Evolutionary conservation across 2,329 filamentous ascomycete genomes (phyloP).

Genomic region (Cercospora janseana): DNA sequence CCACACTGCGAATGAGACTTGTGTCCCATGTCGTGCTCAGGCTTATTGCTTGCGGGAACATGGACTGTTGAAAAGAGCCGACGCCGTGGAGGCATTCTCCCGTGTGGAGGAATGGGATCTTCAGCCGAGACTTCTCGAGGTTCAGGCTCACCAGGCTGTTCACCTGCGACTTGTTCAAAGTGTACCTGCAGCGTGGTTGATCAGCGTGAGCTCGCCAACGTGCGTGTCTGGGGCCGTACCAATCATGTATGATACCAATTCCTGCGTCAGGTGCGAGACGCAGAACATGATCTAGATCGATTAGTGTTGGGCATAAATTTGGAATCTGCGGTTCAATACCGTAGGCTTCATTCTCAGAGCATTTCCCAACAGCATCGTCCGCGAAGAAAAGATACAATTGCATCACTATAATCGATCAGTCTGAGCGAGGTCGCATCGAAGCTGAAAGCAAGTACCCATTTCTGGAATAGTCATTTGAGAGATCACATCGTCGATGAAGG

Average conservation of each 20-base stretch:
- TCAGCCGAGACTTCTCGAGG: constrained; percentile 21
- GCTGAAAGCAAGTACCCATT: constrained; percentile 13
- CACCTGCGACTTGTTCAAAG: constrained; percentile 19
- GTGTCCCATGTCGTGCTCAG: constrained; percentile 20
- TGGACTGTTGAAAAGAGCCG: constrained; percentile 22
- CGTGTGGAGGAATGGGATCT: constrained; percentile 22
- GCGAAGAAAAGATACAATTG: constrained; percentile 26
- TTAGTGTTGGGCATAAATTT: not conserved
- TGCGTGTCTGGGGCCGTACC: not conserved
- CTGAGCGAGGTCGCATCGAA: not conserved
- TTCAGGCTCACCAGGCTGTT: constrained; percentile 17
- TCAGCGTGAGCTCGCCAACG: not conserved
- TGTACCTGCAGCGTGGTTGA: not conserved
- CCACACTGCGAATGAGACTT: constrained; percentile 15
- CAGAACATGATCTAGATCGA: constrained; percentile 17
- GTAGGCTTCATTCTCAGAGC: constrained; percentile 21
- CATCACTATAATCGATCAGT: constrained; percentile 9
- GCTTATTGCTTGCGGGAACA: constrained; percentile 22
- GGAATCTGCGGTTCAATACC: not conserved
- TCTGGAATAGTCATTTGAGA: constrained; percentile 24
- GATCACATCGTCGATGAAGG: constrained; percentile 21
- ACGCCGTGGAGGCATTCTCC: constrained; percentile 25
- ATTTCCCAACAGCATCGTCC: constrained; percentile 20
- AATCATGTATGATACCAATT: constrained; percentile 23
- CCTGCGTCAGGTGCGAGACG: constrained; percentile 20